Conservation (phyloP, 2,329 filamentous ascomycete species). For the Phaeosphaeria sp. region DNA sequence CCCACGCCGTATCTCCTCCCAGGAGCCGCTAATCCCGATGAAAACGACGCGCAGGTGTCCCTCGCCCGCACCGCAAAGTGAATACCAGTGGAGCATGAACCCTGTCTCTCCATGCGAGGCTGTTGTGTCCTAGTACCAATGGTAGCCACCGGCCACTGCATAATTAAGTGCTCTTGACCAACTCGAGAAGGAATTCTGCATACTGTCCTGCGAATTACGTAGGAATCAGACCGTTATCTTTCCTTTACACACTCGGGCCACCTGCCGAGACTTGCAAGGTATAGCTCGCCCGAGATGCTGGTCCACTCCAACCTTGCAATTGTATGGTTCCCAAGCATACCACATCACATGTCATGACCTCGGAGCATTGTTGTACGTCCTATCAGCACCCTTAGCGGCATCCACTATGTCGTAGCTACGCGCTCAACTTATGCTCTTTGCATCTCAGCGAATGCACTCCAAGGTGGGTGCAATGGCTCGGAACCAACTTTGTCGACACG, state of each 20-base stretch:
- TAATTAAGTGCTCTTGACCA: background rate
- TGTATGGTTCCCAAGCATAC: background rate
- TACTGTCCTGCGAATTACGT: background rate
- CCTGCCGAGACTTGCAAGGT: background rate
- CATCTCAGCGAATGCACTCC: background rate
- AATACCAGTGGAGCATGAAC: background rate
- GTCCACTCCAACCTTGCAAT: background rate
- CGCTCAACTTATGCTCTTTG: background rate
- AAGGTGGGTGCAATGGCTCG: slow-evolving; percentile 5
- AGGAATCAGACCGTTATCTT: background rate
- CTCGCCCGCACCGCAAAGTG: background rate
- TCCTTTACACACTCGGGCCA: background rate
- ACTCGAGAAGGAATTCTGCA: background rate
- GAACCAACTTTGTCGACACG: background rate
- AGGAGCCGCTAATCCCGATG: slow-evolving; percentile 1
- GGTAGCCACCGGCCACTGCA: background rate
- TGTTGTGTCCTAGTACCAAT: background rate
- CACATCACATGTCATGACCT: background rate
- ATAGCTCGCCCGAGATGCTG: background rate
- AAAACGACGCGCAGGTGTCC: background rate
- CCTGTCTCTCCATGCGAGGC: background rate
- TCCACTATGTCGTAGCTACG: background rate
- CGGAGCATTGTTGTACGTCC: background rate
- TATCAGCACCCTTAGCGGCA: background rate
- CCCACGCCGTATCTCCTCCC: background rate